Base-by-base conservation (phyloP, 179 eudicot genomes). In the Gypsophila paniculata region DNA sequence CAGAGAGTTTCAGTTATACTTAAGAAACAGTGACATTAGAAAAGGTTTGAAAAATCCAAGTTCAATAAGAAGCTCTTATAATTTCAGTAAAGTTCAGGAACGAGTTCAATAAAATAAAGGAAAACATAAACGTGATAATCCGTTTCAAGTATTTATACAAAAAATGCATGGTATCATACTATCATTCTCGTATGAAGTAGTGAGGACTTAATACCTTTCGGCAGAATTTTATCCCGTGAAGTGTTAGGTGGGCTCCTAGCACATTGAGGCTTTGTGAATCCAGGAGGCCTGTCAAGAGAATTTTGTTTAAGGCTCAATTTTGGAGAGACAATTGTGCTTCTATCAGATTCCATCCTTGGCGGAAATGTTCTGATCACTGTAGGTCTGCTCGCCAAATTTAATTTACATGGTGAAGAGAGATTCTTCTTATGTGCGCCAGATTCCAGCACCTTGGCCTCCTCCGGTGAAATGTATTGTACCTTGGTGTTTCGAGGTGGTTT, bases 401-500 rank as follows among this genome's bases (percentile, higher is more conserved):
- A 36, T 65, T 61, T 75, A 13, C 57, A 68, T 22, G 74, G 51
- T 8, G 76, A 46, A 12, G 39, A 13, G 19, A 18, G 44, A 61
- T 0, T 42, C 39, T 25, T 76, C 59, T 52, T 72, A 60, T 8
- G 18, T 54, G 63, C 55, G 55, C 74, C 77, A 62, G 79, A 68
- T 51, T 62, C 68, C 34, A 76, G 64, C 54, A 0, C 61, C 38
- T 39, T 63, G 22, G 71, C 79, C 61, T 72, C 82, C 58, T 72
- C 77, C 14, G 70, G 71, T 14, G 82, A 1, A n/a, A 76, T 1
- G 29, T 72, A 79, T 72, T 57, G 70, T 26, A 69, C 76, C 61
- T 69, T 79, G 59, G 72, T 17, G 29, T 79, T 72, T 61, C 17
- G 57, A 15, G 77, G 79, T 22, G 79, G 82, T 49, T 64, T 68